Percentiles rank a stretch among this genome's conserved stretches.
Evolutionary conservation across 1,284 basidiomycete genomes (phyloP).

Genomic region (Leccinum griseonigrum): DNA sequence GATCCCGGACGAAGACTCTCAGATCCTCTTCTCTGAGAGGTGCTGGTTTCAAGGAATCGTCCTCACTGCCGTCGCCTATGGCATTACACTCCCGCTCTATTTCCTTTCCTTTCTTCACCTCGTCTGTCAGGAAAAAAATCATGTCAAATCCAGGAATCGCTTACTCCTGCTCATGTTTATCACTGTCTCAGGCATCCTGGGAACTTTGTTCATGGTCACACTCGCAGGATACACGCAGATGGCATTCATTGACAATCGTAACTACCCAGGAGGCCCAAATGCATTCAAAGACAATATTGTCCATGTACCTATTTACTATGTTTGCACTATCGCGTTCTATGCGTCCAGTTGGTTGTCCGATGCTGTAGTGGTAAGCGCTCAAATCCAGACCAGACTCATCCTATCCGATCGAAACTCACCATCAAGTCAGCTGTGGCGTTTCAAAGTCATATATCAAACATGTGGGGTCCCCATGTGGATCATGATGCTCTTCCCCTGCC

Average conservation of each 20-base stretch:
- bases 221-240: background rate
- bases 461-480: background rate
- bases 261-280: background rate
- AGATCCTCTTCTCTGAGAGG: background rate
- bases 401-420: background rate
- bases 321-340: background rate
- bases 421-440: background rate
- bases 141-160: background rate
- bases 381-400: background rate
- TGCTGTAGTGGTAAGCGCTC: background rate
- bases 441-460: background rate
- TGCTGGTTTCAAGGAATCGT: background rate
- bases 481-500: background rate
- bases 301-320: background rate
- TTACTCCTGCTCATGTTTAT: background rate
- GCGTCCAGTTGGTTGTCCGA: background rate
- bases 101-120: background rate
- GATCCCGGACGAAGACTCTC: background rate
- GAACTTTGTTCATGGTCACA: background rate
- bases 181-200: background rate
- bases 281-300: background rate
- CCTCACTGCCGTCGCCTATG: background rate
- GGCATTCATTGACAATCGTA: background rate
- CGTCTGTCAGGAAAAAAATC: background rate
- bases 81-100: background rate